Conservation (phyloP, 225 moss, liverwort and hornwort genomes). For the Bryum argenteum region DNA sequence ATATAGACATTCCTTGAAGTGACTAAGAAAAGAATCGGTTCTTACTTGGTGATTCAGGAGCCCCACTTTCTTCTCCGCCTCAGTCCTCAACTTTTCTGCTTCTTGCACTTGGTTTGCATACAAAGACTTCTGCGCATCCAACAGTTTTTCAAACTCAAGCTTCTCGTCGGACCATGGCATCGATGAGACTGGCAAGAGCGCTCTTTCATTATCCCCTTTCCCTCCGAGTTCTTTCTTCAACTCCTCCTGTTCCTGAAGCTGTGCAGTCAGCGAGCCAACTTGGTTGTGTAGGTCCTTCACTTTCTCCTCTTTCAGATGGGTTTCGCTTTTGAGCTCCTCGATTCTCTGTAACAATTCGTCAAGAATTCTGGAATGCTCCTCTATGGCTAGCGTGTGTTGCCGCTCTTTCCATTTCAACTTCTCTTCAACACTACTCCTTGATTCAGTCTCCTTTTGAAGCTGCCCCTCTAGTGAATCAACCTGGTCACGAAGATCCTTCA, state of each 20-base stretch:
- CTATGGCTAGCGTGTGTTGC: constrained; percentile 34
- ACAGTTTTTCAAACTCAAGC: constrained; percentile 39
- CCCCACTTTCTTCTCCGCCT: constrained; percentile 62
- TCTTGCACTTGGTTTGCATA: constrained; percentile 55
- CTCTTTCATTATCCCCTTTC: constrained; percentile 47
- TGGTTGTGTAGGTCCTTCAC: constrained; percentile 28
- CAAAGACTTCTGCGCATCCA: constrained; percentile 41
- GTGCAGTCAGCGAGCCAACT: constrained; percentile 43
- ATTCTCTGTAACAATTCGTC: constrained; percentile 46
- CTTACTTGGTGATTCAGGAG: constrained; percentile 47
- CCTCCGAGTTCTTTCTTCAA: constrained; percentile 48
- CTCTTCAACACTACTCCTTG: constrained; percentile 50
- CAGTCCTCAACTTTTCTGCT: constrained; percentile 32
- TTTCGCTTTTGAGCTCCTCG: constrained; percentile 56
- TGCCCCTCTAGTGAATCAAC: constrained; percentile 43
- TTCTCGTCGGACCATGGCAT: constrained; percentile 47
- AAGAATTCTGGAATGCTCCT: constrained; percentile 28
- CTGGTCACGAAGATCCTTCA: constrained; percentile 54
- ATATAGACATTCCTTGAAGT: neutral
- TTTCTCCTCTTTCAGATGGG: constrained; percentile 32
- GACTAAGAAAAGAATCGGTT: neutral
- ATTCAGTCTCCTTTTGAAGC: constrained; percentile 50
- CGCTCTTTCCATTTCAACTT: constrained; percentile 53
- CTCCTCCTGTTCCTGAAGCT: constrained; percentile 53
- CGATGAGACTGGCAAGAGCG: constrained; percentile 42